A percentile compares a stretch with the other conserved stretches of the same genome.
phyloP scores from a whole-genome alignment of 768 basidiomycete genomes.

The Hydnum rufescens region DNA sequence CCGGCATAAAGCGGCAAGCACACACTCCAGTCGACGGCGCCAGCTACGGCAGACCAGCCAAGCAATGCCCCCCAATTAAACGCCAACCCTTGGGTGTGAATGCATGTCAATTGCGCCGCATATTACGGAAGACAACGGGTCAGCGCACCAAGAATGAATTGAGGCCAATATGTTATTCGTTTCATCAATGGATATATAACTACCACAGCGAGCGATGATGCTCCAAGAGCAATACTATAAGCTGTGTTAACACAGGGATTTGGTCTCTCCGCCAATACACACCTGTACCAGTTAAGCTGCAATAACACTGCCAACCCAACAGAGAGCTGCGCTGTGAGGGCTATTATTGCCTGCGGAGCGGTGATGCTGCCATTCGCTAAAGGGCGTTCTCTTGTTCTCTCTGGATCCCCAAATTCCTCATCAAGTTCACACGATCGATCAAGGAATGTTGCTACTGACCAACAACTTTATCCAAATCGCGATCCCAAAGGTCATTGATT shows the following conservation, averaged over 20 bases:
- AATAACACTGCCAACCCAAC: constrained; percentile 69
- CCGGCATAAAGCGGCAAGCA: constrained; percentile 80
- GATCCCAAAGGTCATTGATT: constrained; percentile 99
- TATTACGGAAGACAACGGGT: background rate
- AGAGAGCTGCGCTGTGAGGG: constrained; percentile 65
- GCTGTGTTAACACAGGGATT: background rate
- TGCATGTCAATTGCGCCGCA: background rate
- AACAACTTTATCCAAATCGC: constrained; percentile 74
- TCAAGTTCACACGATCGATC: background rate
- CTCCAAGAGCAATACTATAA: constrained; percentile 70
- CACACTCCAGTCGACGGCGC: constrained; percentile 57
- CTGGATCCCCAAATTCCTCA: constrained; percentile 22
- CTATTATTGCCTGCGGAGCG: constrained; percentile 50
- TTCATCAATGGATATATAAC: constrained; percentile 93
- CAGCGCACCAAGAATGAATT: constrained; percentile 68
- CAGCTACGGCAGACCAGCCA: constrained; percentile 89
- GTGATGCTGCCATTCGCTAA: constrained; percentile 70
- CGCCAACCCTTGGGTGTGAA: constrained; percentile 42
- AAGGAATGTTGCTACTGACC: constrained; percentile 29
- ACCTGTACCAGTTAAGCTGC: constrained; percentile 94
- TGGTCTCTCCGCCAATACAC: constrained; percentile 12
- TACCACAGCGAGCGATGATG: constrained; percentile 75
- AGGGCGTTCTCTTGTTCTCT: constrained; percentile 71
- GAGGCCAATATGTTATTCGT: constrained; percentile 90
- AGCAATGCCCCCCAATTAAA: constrained; percentile 96